Conservation (phyloP, 176 grass and related monocot genomes). For the Neostapfia colusana region DNA sequence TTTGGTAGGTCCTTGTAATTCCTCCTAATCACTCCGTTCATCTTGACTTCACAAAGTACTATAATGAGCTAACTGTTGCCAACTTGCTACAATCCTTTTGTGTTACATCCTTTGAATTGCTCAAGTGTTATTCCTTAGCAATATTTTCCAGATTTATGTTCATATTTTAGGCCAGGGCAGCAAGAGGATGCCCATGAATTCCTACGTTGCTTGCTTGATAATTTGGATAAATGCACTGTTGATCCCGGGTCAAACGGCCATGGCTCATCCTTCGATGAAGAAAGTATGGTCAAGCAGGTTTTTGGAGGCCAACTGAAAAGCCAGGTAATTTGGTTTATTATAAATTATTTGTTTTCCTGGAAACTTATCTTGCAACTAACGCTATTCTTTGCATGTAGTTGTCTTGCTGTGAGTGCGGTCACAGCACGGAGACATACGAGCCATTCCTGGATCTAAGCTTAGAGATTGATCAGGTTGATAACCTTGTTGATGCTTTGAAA, state of each 20-base stretch:
- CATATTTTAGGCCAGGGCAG: conserved; percentile 61
- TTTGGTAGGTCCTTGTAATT: background rate
- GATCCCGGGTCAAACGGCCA: conserved; percentile 41
- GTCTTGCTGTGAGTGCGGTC: conserved; percentile 67
- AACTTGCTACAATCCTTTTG: background rate
- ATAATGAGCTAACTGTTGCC: background rate
- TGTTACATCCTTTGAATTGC: conserved; percentile 4
- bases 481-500: conserved; percentile 58
- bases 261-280: conserved; percentile 49
- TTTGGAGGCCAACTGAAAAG: conserved; percentile 86
- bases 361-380: conserved; percentile 14
- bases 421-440: conserved; percentile 81
- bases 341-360: conserved; percentile 6
- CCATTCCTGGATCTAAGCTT: conserved; percentile 91
- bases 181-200: conserved; percentile 98
- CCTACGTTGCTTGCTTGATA: conserved; percentile 74
- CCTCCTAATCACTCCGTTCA: background rate
- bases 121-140: conserved; percentile 49
- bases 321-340: conserved; percentile 48
- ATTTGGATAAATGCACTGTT: conserved; percentile 62
- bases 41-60: conserved; percentile 3
- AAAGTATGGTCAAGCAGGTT: conserved; percentile 79
- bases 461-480: conserved; percentile 64
- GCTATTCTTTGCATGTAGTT: conserved; percentile 52
- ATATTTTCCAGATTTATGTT: conserved; percentile 68